Base-by-base conservation (phyloP, 805 yeast species). In the Groenewaldozyma tartarivorans region DNA sequence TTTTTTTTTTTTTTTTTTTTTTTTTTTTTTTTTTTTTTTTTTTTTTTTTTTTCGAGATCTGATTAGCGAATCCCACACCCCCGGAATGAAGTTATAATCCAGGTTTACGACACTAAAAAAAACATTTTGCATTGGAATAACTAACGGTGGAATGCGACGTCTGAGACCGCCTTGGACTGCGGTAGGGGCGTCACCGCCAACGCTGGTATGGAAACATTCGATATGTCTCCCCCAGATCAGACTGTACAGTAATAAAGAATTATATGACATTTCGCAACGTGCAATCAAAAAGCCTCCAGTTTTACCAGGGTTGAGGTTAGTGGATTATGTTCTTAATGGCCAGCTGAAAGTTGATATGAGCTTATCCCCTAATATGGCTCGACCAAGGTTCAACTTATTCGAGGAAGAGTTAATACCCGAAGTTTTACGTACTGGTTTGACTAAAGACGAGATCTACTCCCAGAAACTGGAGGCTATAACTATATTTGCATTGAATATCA, bases 321-420 rank as follows among this genome's bases (percentile, higher is more conserved):
- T 22, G 39, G 49, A 48, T 27, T 44, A 45, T 35, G 48, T 43
- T 15, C 41, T 35, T 16, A 22, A 20, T 4, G 38, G 35, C 9
- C 36, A 27, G 5, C 15, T 43, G 35, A 24, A 26, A 9, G 17
- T 43, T 13, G 35, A 39, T 15, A 38, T 40, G 42, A 22, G 35
- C 4, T 20, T 38, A 19, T 21, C 27, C 18, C 19, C 20, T 15
- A 9, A 13, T 30, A n/a, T n/a, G n/a, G 32, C 19, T 13, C 30
- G 27, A 37, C 24, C 21, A 35, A 33, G 32, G 15, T 37, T 32
- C 20, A 21, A 20, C 19, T 33, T 29, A n/a, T 20, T 11, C n/a
- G 35, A 33, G 22, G 36, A 38, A 20, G 20, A 37, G 9, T 24
- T 35, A 13, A 29, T 34, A 17, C 38, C 43, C 7, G 36, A 30